Base-by-base conservation (phyloP, 2,329 filamentous ascomycete genomes). In the Stemphylium beticola region DNA sequence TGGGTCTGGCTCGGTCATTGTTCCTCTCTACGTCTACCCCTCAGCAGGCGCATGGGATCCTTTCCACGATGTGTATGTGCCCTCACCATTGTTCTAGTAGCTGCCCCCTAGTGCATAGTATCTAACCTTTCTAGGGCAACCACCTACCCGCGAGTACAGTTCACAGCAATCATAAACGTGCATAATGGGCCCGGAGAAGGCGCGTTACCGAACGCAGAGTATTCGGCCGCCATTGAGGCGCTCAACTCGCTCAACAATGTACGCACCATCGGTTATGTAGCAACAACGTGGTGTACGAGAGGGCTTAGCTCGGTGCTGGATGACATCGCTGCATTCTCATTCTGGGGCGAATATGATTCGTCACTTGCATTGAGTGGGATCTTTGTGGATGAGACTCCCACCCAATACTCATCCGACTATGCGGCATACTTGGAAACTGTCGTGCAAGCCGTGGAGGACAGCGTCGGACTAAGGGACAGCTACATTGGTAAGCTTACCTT, bases 141-240 rank as follows among this genome's bases (percentile, higher is more conserved):
- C 31, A 60, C 53, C 7, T 65, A 78, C 60, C 76, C 76, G 31
- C 60, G 73, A 49, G 65, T 78, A 61, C 74, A 81, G 50, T 83
- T 83, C 62, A 83, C 82, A 38, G 76, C 81, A 26, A 74, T 80
- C 53, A 77, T 82, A 54, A 83, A 83, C 55, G 75, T 77, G 67
- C 75, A 75, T 58, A 79, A 66, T 60, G 83, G 71, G 58, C 82
- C 77, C 64, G 82, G 81, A 65, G 72, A 67, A 48, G 61, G 68
- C 41, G 57, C 73, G 40, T 58, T 79, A 53, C 78, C 78, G 18
- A 78, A 79, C 65, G 69, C 68, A 47, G 76, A 77, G 61, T 81
- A 80, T 62, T 75, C 73, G 24, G 67, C 73, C 33, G 78, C 77
- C 57, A 74, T 79, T 42, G 71, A 73, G 32, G 71, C 64, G 47